A percentile compares a stretch with the other conserved stretches of the same genome.
These are phyloP conservation scores for Raffaelea albimanens DNA, from an alignment of 2,329 filamentous ascomycete genomes.

Conservation along the genomic window DNA sequence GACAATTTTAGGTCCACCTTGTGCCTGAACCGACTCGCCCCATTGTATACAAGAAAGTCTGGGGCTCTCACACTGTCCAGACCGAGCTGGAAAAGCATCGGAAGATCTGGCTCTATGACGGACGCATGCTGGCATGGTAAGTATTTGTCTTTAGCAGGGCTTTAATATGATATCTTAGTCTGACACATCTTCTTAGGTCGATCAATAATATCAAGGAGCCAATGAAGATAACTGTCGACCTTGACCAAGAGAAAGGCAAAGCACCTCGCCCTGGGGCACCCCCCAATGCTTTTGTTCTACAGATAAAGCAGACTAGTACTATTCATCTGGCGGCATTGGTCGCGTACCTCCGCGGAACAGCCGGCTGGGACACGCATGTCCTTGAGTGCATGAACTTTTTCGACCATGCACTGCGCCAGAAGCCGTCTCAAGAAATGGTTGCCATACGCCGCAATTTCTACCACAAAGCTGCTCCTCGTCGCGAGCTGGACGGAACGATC, in stretches of 20 bases:
- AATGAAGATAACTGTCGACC: slow-evolving; percentile 53
- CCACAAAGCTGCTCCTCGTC: slow-evolving; percentile 36
- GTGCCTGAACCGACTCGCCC: slow-evolving; percentile 51
- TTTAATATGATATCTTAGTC: not conserved
- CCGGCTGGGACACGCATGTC: slow-evolving; percentile 54
- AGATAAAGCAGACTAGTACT: slow-evolving; percentile 53
- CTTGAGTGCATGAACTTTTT: slow-evolving; percentile 79
- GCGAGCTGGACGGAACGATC: slow-evolving; percentile 42
- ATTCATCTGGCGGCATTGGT: slow-evolving; percentile 60
- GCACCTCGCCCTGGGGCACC: slow-evolving; percentile 21
- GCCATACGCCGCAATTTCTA: slow-evolving; percentile 82
- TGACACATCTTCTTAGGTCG: slow-evolving; percentile 19
- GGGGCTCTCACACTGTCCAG: slow-evolving; percentile 56
- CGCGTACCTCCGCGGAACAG: slow-evolving; percentile 53
- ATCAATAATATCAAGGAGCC: slow-evolving; percentile 30
- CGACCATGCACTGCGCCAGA: slow-evolving; percentile 78
- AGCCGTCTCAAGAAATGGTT: slow-evolving; percentile 57
- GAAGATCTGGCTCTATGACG: slow-evolving; percentile 64
- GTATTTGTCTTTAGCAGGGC: slow-evolving; percentile 14
- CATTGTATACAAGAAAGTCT: slow-evolving; percentile 65
- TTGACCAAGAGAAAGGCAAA: slow-evolving; percentile 53
- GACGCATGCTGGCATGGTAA: slow-evolving; percentile 78
- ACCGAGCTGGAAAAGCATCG: slow-evolving; percentile 37
- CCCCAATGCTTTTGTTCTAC: slow-evolving; percentile 47
- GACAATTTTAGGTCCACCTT: slow-evolving; percentile 48